Conservation (phyloP, 805 yeast genomes). For the Nakazawaea laoshanensis region DNA sequence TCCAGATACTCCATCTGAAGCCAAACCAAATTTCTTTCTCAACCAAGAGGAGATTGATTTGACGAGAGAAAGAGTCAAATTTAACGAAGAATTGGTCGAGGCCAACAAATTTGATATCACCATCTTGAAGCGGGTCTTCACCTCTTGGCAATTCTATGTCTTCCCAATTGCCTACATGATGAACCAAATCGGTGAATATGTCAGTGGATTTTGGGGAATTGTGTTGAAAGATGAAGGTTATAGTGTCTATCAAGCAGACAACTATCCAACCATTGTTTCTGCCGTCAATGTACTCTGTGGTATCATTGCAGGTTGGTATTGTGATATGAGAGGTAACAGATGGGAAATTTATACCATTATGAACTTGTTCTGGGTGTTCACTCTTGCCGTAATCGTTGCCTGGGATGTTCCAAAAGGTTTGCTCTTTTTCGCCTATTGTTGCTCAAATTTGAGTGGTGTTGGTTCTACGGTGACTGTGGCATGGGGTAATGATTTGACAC, state of each 20-base stretch:
- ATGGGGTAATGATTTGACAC: conserved; percentile 28
- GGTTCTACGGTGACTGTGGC: conserved; percentile 33
- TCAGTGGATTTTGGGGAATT: conserved; percentile 37
- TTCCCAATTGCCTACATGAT: conserved; percentile 23
- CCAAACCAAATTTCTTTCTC: conserved; percentile 28
- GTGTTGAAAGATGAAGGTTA: conserved; percentile 35
- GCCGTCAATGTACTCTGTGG: conserved; percentile 34
- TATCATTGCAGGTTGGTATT: conserved; percentile 8
- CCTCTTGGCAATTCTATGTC: conserved; percentile 50
- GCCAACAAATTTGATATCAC: conserved; percentile 15
- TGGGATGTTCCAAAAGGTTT: conserved; percentile 35
- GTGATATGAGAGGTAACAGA: conserved; percentile 7
- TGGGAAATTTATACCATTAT: conserved; percentile 7
- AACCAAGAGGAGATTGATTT: conserved; percentile 29
- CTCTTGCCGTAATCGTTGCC: conserved; percentile 32
- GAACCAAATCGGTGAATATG: conserved; percentile 29
- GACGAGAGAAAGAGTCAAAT: conserved; percentile 34
- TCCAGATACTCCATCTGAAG: conserved; percentile 34
- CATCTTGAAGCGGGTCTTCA: conserved; percentile 34
- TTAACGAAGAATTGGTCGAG: conserved; percentile 16
- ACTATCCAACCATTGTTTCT: conserved; percentile 44
- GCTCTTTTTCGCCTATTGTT: conserved; percentile 31
- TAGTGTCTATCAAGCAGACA: conserved; percentile 35
- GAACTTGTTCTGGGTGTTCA: conserved; percentile 22
- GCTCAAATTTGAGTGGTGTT: conserved; percentile 31